phyloP scores from a whole-genome alignment of 2,329 filamentous ascomycete genomes.

The Arthroderma sp. region DNA sequence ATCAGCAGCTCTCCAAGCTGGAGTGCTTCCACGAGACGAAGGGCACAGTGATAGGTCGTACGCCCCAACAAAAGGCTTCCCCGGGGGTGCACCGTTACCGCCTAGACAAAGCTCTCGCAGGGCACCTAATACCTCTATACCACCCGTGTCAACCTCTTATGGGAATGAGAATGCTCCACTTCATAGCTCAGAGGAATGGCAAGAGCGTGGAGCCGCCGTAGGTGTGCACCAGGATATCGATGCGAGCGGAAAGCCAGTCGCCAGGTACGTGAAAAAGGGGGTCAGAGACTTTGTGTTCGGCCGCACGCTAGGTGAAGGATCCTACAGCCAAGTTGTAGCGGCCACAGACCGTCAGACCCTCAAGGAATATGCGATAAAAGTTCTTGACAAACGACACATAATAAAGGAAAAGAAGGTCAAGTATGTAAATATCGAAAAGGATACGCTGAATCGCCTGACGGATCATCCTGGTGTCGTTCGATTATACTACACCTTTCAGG shows the following conservation, averaged over 20 bases:
- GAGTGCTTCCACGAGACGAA: slow-evolving; percentile 53
- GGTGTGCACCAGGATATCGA: slow-evolving; percentile 73
- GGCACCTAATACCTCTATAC: slow-evolving; percentile 36
- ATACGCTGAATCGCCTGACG: slow-evolving; percentile 88
- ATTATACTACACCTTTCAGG: slow-evolving; percentile 97
- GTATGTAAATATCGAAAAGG: slow-evolving; percentile 99
- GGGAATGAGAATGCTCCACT: slow-evolving; percentile 45
- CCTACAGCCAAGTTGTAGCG: slow-evolving; percentile 89
- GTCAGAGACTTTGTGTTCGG: slow-evolving; percentile 96
- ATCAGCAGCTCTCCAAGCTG: slow-evolving; percentile 46
- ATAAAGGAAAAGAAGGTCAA: slow-evolving; percentile 99
- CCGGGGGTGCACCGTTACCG: slow-evolving; percentile 52
- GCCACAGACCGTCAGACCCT: slow-evolving; percentile 87
- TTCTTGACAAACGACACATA: slow-evolving; percentile 95
- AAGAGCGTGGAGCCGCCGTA: slow-evolving; percentile 84
- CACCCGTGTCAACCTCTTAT: slow-evolving; percentile 37
- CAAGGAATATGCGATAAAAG: slow-evolving; percentile 96
- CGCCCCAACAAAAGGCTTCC: slow-evolving; percentile 46
- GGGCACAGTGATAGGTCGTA: slow-evolving; percentile 60
- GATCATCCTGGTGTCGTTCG: slow-evolving; percentile 95
- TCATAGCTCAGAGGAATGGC: slow-evolving; percentile 80
- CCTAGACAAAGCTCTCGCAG: slow-evolving; percentile 66
- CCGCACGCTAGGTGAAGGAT: slow-evolving; percentile 81
- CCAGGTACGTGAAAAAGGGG: slow-evolving; percentile 85
- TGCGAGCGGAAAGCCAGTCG: slow-evolving; percentile 66